These are phyloP conservation scores for Rhizopogon rudus DNA, from an alignment of 768 basidiomycete species.

Conservation along the genomic window DNA sequence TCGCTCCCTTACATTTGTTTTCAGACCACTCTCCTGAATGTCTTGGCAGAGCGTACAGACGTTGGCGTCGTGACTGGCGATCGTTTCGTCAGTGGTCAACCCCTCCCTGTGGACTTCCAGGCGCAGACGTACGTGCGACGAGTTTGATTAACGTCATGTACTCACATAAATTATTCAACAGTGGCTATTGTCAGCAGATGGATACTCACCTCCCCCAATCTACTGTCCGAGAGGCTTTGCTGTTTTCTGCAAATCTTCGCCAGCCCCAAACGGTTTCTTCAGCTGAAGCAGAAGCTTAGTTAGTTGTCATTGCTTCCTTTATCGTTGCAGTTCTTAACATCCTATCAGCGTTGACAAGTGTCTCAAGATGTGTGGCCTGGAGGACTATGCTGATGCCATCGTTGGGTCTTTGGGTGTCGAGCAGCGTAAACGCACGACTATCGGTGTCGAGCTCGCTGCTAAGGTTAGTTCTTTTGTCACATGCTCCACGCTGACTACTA, in stretches of 20 bases:
- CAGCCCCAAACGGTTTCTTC: constrained; percentile 64
- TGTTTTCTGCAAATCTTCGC: constrained; percentile 81
- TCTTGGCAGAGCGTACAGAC: constrained; percentile 67
- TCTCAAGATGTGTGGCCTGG: constrained; percentile 79
- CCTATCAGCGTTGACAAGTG: constrained; percentile 59
- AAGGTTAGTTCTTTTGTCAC: constrained; percentile 74
- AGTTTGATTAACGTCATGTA: constrained; percentile 36
- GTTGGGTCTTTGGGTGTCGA: constrained; percentile 66
- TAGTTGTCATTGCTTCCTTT: not conserved
- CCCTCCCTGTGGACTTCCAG: constrained; percentile 48
- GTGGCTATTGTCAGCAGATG: constrained; percentile 55
- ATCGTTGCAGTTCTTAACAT: not conserved
- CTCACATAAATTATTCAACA: constrained; percentile 15
- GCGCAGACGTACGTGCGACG: constrained; percentile 59
- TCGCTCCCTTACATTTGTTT: constrained; percentile 37
- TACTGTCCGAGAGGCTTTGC: constrained; percentile 80
- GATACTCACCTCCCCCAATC: constrained; percentile 81
- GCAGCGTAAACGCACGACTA: constrained; percentile 81
- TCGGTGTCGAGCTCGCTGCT: constrained; percentile 87
- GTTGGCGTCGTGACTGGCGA: constrained; percentile 64
- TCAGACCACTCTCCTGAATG: constrained; percentile 71
- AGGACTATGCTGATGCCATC: constrained; percentile 79
- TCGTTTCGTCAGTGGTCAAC: constrained; percentile 60
- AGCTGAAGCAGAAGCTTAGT: constrained; percentile 71
- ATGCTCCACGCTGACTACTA: not conserved